A percentile compares a stretch with the other conserved stretches of the same genome.
These are phyloP conservation scores for Thelonectria discophora DNA, from an alignment of 2,329 filamentous ascomycete species.

Conservation along the genomic window DNA sequence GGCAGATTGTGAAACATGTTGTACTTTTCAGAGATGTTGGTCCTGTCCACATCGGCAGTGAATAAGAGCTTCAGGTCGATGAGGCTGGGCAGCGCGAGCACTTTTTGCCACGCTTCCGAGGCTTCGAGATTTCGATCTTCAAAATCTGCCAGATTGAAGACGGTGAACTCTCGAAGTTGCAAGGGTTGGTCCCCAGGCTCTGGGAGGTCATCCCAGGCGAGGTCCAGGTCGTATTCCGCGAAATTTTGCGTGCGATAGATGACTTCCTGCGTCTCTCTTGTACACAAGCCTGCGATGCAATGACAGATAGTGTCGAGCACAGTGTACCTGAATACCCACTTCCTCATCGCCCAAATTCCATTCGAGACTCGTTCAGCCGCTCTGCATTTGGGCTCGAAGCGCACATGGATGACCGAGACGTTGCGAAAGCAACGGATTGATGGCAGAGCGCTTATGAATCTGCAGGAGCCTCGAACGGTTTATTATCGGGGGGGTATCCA, in stretches of 20 bases:
- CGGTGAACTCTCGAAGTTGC: conserved; percentile 16
- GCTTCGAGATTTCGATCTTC: background rate
- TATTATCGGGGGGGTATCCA: background rate
- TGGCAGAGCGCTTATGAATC: conserved; percentile 30
- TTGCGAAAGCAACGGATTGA: conserved; percentile 18
- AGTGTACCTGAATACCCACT: conserved; percentile 12
- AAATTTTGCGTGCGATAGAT: conserved; percentile 7
- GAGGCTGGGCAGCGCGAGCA: background rate
- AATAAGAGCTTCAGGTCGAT: conserved; percentile 21
- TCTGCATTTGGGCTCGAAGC: conserved; percentile 24
- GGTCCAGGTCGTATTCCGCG: background rate
- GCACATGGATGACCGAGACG: conserved; percentile 14
- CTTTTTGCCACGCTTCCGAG: conserved; percentile 21
- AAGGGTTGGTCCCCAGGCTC: background rate
- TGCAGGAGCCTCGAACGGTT: background rate
- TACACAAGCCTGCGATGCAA: conserved; percentile 31
- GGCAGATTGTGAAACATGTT: conserved; percentile 35
- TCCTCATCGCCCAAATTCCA: conserved; percentile 6
- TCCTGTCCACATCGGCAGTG: background rate
- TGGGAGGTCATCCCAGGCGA: background rate
- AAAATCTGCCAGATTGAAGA: conserved; percentile 29
- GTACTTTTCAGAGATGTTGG: conserved; percentile 18
- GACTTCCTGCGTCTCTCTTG: conserved; percentile 6
- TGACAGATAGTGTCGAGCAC: conserved; percentile 31
- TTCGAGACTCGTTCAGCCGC: background rate